Conservation (phyloP, 2,329 filamentous ascomycete species). For the Claviceps cyperi region DNA sequence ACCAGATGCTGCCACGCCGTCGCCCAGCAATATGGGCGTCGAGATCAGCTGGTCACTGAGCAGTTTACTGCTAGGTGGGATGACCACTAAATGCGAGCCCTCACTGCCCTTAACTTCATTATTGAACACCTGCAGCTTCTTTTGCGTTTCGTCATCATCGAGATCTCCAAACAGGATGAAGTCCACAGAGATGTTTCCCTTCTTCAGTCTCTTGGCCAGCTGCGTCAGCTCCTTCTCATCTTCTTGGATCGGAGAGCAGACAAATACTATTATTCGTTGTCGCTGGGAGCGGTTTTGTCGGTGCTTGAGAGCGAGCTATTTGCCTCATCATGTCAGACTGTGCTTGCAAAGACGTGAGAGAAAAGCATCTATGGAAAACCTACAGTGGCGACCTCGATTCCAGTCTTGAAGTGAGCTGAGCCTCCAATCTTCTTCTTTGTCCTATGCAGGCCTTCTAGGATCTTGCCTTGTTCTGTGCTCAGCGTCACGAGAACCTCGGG, state of each 20-base stretch:
- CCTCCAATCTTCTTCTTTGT: constrained; percentile 87
- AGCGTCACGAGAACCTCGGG: constrained; percentile 93
- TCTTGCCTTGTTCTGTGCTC: constrained; percentile 91
- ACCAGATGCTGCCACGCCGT: constrained; percentile 38
- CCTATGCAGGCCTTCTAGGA: constrained; percentile 79
- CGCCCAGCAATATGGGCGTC: constrained; percentile 79
- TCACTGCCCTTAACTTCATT: constrained; percentile 84
- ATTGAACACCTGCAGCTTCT: constrained; percentile 90
- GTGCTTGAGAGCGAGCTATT: constrained; percentile 86
- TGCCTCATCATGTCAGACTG: not conserved
- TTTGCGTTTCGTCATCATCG: constrained; percentile 73
- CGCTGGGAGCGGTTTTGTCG: constrained; percentile 94
- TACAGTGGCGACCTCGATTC: constrained; percentile 90
- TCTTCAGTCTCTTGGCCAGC: constrained; percentile 97
- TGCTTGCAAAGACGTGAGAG: no score
- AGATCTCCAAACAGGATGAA: constrained; percentile 92
- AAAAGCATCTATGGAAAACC: constrained; percentile 18
- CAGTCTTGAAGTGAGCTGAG: constrained; percentile 74
- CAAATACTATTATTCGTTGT: constrained; percentile 93
- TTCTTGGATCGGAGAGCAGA: constrained; percentile 83
- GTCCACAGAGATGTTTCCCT: constrained; percentile 85
- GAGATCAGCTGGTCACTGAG: constrained; percentile 84
- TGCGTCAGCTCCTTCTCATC: constrained; percentile 78
- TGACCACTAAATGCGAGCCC: constrained; percentile 78
- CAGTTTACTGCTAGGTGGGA: constrained; percentile 80